These are phyloP conservation scores for Ceratobasidium sp. DNA, from an alignment of 1,284 basidiomycete species.

Conservation along the genomic window DNA sequence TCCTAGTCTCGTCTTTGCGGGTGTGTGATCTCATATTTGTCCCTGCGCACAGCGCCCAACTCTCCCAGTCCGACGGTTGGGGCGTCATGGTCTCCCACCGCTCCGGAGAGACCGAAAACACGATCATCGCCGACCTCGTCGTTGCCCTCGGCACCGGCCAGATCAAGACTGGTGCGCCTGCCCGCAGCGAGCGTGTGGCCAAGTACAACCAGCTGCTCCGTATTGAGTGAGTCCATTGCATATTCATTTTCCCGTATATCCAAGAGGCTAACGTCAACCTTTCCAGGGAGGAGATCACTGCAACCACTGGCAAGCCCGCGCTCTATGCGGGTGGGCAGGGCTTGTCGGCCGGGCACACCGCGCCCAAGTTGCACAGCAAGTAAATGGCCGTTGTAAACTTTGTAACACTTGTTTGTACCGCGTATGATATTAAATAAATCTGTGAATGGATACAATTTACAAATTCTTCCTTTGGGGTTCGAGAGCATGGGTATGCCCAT, in stretches of 20 bases:
- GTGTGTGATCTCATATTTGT: background rate
- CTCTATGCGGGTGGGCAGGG: conserved; percentile 81
- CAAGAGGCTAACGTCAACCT: conserved; percentile 7
- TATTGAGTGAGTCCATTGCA: conserved; percentile 72
- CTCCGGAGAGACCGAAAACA: conserved; percentile 95
- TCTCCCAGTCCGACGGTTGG: conserved; percentile 96
- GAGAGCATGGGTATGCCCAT: too few species aligned
- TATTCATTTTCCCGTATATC: background rate
- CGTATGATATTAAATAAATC: background rate
- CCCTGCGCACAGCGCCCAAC: conserved; percentile 75
- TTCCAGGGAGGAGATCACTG: conserved; percentile 77
- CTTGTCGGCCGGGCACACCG: conserved; percentile 73
- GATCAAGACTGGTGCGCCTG: conserved; percentile 98
- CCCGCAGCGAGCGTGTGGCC: conserved; percentile 90
- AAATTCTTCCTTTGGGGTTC: background rate
- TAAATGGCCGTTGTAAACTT: background rate
- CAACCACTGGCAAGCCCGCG: conserved; percentile 56
- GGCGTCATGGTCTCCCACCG: conserved; percentile 99
- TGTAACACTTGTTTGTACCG: background rate
- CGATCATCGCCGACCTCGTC: conserved; percentile 94
- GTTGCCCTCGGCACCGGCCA: conserved; percentile 93
- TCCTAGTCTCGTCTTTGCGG: conserved; percentile 45
- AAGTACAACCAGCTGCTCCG: conserved; percentile 90
- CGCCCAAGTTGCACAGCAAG: conserved; percentile 66
- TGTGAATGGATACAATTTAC: background rate